Base-by-base conservation (phyloP, 805 yeast species). In the Candida parachauliodes region DNA sequence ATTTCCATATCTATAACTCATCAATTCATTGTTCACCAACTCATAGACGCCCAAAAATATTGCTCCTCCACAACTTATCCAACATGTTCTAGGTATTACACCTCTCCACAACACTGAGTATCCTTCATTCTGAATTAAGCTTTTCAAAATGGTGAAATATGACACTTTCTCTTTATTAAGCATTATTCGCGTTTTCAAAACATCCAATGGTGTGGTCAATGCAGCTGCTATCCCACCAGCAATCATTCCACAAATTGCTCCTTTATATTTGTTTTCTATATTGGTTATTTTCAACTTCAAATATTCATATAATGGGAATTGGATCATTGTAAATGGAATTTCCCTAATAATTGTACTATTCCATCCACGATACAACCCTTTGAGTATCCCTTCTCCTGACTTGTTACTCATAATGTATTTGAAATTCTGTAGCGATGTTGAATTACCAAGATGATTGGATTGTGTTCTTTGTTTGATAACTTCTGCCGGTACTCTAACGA, bases 11-110 rank as follows among this genome's bases (percentile, higher is more conserved):
- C 25, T 11, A n/a, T 14, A 12, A 5, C 12, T 36, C 28, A 15
- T 28, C 12, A 36, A 30, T 24, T 36, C 40, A 20, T 26, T 32
- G 21, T 32, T 28, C 3, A 78, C 83, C 16, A 81, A 59, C 60
- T 94, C 99, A 55, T 93, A 93, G 39, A 87, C 86, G 4, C 99
- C 99, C 40, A 93, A 68, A 66, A 94, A 93, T 12, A 94, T 88
- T 12, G 98, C 96, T 20, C 99, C 99, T 15, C 99, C 99, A 4
- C 95, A 93, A 63, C 95, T 82, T 40, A 93, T 91, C 98, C 98
- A 93, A 77, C 85, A 71, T 0, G 97, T 89, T 57, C 99, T 74
- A 4, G 99, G 98, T 0, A 95, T 97, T 19, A 91, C 72, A 10
- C 99, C 99, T 34, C 75, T 75, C 55, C 78, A 75, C 47, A 93